Base-by-base conservation (phyloP, 176 grass and related monocot genomes). In the Rhynchospora pubera region DNA sequence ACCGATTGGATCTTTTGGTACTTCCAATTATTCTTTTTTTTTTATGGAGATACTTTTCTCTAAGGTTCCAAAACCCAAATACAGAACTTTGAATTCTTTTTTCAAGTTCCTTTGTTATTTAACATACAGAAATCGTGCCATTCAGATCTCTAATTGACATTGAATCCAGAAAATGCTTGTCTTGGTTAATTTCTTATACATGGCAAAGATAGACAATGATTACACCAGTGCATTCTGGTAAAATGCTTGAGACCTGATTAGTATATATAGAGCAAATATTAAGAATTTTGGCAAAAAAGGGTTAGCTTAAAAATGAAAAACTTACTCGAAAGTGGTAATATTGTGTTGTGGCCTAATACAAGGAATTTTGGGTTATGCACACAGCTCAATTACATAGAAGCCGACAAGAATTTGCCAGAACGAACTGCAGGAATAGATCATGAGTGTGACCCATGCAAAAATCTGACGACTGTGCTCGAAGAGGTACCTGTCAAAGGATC, bases 331-430 rank as follows among this genome's bases (percentile, higher is more conserved):
- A 43, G 7, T 6, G 18, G 30, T 68, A 16, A 44, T 7, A 21
- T 60, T 28, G 26, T 28, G 26, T 28, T 28, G 26, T 28, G 0
- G 26, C 26, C 26, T 28, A 28, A 28, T 28, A 28, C 26, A 71
- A 77, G 9, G 9, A 2, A 2, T 77, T 50, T 46, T 64, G 46
- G 9, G 45, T 18, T 23, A 6, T 53, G 18, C 62, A 15, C 12
- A 5, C 62, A 86, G 85, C 16, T 86, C 21, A 67, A 45, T 74
- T 60, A 81, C 78, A 70, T 86, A 60, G 85, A 86, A 80, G 78
- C 22, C 30, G 53, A 71, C 18, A 61, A 73, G 16, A 86, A 47
- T 26, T 62, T 62, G 62, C 57, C 51, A 56, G 46, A 50, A 23
- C 77, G 26, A 80, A 60, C 62, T 50, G 28, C 23, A 52, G 56